These are phyloP conservation scores for Allium cepa DNA, from an alignment of 106 monocot genomes.

Conservation along the genomic window DNA sequence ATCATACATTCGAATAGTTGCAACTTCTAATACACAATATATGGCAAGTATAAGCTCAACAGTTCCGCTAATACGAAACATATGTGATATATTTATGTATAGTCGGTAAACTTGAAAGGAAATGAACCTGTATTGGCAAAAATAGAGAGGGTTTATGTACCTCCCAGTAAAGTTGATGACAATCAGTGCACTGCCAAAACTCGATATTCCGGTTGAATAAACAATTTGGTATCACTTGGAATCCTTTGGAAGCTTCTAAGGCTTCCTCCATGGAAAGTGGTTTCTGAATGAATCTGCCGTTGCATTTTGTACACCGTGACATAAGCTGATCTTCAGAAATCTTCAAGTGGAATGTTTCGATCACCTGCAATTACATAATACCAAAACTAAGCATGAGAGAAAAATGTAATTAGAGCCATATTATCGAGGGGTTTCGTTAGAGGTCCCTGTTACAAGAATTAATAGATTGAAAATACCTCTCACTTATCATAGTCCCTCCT, in stretches of 20 bases:
- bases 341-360: slow-evolving; percentile 74
- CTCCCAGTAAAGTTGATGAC: slow-evolving; percentile 96
- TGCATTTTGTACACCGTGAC: slow-evolving; percentile 99
- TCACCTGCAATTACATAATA: slow-evolving; percentile 43
- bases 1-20: neutral
- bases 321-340: slow-evolving; percentile 83
- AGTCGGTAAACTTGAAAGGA: neutral
- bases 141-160: slow-evolving; percentile 30
- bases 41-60: neutral
- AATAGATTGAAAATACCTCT: no score
- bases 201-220: slow-evolving; percentile 74
- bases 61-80: neutral
- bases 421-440: no score
- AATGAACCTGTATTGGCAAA: neutral
- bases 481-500: no score
- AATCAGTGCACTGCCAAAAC: slow-evolving; percentile 91
- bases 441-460: no score
- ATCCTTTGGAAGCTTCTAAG: slow-evolving; percentile 77
- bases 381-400: no score
- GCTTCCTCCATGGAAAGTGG: slow-evolving; percentile 83
- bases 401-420: no score
- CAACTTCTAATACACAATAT: neutral
- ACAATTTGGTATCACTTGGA: slow-evolving; percentile 83
- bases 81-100: neutral
- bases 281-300: slow-evolving; percentile 88